Conservation (phyloP, 2,329 filamentous ascomycete genomes). For the Xylariaceae sp. region DNA sequence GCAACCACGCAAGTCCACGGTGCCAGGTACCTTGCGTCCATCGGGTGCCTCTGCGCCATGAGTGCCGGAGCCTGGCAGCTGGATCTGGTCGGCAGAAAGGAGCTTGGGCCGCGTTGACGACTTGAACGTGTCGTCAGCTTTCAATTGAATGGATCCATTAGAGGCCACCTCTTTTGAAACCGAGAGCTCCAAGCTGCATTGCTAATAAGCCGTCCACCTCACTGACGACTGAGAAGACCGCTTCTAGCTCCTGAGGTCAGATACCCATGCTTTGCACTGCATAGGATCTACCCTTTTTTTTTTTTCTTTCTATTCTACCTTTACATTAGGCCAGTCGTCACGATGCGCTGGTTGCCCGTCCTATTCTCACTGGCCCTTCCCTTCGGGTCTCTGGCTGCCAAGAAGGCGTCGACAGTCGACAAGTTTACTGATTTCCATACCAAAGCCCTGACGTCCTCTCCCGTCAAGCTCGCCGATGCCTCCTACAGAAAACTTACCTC, state of each 20-base stretch:
- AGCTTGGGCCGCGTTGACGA: neutral
- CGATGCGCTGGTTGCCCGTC: conserved; percentile 65
- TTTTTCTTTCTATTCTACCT: conserved; percentile 5
- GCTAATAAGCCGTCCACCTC: neutral
- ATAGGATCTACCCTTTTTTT: neutral
- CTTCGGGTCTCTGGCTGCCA: conserved; percentile 59
- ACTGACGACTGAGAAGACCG: too few relatives aligned
- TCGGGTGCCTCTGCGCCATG: too few relatives aligned
- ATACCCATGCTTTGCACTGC: conserved; percentile 1
- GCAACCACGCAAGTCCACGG: too few relatives aligned
- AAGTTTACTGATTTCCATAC: conserved; percentile 68
- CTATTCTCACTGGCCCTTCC: conserved; percentile 61
- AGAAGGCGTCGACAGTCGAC: conserved; percentile 50
- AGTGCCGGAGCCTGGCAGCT: too few relatives aligned
- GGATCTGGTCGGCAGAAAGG: neutral
- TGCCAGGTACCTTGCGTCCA: too few relatives aligned
- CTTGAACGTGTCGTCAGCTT: neutral
- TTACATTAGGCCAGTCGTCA: conserved; percentile 26
- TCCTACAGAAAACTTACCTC: conserved; percentile 72
- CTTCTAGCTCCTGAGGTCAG: neutral
- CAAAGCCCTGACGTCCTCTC: conserved; percentile 60
- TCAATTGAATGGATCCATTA: conserved; percentile 5
- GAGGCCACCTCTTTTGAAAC: conserved; percentile 12
- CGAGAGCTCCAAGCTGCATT: conserved; percentile 1
- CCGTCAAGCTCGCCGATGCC: conserved; percentile 74